phyloP scores from a whole-genome alignment of 805 yeast genomes.

The Blastobotrys muscicola region DNA sequence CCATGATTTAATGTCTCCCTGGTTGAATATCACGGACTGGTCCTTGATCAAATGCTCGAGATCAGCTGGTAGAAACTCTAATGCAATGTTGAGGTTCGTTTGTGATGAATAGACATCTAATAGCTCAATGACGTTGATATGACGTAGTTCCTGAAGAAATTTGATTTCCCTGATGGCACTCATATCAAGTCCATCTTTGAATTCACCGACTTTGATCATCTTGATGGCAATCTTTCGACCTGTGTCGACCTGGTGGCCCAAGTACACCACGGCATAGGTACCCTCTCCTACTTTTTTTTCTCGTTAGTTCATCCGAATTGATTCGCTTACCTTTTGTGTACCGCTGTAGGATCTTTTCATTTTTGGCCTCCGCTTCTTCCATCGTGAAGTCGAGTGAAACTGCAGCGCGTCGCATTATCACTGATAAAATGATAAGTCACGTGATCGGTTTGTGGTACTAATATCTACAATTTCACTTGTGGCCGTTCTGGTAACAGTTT shows the following conservation, averaged over 20 bases:
- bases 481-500: no score
- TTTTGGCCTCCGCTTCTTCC: slow-evolving; percentile 1
- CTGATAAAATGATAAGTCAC: no score
- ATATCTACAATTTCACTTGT: no score
- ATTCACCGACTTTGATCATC: slow-evolving; percentile 88
- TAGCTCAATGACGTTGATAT: slow-evolving; percentile 74
- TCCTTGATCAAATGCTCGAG: slow-evolving; percentile 84
- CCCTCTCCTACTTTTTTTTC: slow-evolving; percentile 97
- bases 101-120: slow-evolving; percentile 74
- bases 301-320: slow-evolving; percentile 1
- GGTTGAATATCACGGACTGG: slow-evolving; percentile 59
- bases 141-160: slow-evolving; percentile 71
- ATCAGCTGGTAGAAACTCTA: slow-evolving; percentile 89
- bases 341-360: slow-evolving; percentile 9
- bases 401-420: no score
- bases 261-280: slow-evolving; percentile 87
- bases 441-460: no score
- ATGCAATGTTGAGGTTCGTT: slow-evolving; percentile 66
- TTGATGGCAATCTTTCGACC: slow-evolving; percentile 74
- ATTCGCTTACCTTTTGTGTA: slow-evolving; percentile 15
- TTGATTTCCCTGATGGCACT: slow-evolving; percentile 92
- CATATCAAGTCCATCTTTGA: slow-evolving; percentile 96
- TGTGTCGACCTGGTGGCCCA: slow-evolving; percentile 57
- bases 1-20: slow-evolving; percentile 91
- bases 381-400: background rate